phyloP scores from a whole-genome alignment of 441 rosid genomes.

The Sinapis alba region DNA sequence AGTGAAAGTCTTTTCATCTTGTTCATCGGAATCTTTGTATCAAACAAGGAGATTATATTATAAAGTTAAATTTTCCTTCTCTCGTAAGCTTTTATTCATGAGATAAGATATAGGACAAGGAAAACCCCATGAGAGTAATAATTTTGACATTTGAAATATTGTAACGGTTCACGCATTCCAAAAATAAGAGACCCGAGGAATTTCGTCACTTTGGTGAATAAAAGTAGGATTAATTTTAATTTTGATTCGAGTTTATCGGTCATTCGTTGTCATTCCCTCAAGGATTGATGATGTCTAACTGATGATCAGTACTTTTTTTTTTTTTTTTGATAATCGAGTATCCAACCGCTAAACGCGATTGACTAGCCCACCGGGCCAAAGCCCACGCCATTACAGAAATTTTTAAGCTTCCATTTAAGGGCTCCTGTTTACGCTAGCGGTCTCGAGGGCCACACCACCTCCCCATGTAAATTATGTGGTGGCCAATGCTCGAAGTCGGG shows the following conservation, averaged over 20 bases:
- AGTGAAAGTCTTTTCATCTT: constrained; percentile 1
- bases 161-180: constrained; percentile 32
- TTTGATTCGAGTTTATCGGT: neutral
- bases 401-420: too few species aligned
- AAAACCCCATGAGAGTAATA: neutral
- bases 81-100: neutral
- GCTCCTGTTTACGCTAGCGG: too few species aligned
- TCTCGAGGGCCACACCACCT: too few species aligned
- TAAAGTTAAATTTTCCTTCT: neutral
- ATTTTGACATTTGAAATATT: constrained; percentile 22
- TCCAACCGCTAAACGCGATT: too few species aligned
- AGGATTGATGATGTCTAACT: neutral
- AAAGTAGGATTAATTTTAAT: neutral
- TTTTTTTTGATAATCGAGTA: too few species aligned
- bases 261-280: neutral
- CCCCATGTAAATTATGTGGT: too few species aligned
- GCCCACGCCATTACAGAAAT: too few species aligned
- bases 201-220: constrained; percentile 13
- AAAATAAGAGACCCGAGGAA: neutral
- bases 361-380: too few species aligned
- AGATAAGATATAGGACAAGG: constrained; percentile 1
- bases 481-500: too few species aligned
- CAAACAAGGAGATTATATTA: neutral
- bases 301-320: neutral
- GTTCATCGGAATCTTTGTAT: constrained; percentile 33